Base-by-base conservation (phyloP, 2,329 filamentous ascomycete species). In the Geosmithia putterillii region DNA sequence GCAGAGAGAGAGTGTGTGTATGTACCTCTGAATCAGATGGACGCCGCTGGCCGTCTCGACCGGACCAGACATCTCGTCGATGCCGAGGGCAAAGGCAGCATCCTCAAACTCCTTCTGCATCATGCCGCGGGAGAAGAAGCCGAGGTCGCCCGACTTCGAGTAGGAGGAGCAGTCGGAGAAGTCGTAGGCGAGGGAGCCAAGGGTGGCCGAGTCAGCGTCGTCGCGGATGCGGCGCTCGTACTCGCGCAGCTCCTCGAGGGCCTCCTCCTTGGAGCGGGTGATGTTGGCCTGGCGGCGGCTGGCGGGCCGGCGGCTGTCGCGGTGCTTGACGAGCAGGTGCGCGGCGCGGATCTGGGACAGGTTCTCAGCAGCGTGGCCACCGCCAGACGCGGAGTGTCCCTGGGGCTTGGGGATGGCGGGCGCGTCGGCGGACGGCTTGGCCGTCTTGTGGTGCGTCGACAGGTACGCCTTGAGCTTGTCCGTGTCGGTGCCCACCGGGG, bases 51-150 rank as follows among this genome's bases (percentile, higher is more conserved):
- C 89, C 35, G 92, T 95, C 64, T 95, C 85, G 12, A 96, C 83
- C 34, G 95, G 73, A 40, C 75, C 72, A 64, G 89, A 95, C 57
- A 96, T 79, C 64, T 95, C 78, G 28, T 88, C 89, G 2, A 83
- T 81, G 62, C 89, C 76, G 44, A 98, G 71, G n/a, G 76, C 81
- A 66, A 98, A 98, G 1, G 92, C 84, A 4, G 89, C 89, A 45
- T 95, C 87, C 66, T 98, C 92, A 57, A 98, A 98, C 65, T 95
- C 90, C 69, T 89, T 90, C 62, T 98, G 92, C 92, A 98, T 98
- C 57, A 96, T 90, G 22, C 88, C 87, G 55, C 76, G 81, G 44
- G 87, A 89, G 62, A 98, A 98, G 64, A 89, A 95, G 18, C 92
- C 92, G 67, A 98, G 68, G 60, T 98, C 92, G 45, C 92, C 92